These are phyloP conservation scores for Globisporangium apiculatum DNA, from an alignment of 352 stramenopile species.

Conservation along the genomic window DNA sequence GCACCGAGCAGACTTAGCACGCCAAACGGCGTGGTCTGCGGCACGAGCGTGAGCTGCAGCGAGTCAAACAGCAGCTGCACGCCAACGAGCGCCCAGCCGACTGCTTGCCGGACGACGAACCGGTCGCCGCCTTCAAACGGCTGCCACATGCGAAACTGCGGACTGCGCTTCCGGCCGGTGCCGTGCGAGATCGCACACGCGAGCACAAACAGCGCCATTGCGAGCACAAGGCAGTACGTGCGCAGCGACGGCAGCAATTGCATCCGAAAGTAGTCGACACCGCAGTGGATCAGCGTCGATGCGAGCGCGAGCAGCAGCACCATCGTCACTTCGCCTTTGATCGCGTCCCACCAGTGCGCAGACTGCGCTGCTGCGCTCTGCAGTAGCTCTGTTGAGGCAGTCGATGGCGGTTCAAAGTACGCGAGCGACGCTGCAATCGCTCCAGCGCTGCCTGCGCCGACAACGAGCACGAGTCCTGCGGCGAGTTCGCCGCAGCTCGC, in stretches of 20 bases:
- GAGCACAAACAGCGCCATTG: conserved; percentile 20
- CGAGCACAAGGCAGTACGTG: conserved; percentile 18
- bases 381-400: background rate
- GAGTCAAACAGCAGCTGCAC: conserved; percentile 47
- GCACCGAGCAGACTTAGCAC: conserved; percentile 25
- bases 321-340: conserved; percentile 30
- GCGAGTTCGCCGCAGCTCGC: conserved; percentile 18
- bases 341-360: background rate
- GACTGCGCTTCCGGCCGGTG: conserved; percentile 20
- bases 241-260: conserved; percentile 11
- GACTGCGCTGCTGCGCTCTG: background rate
- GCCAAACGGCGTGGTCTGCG: conserved; percentile 17
- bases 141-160: conserved; percentile 30
- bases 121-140: conserved; percentile 40
- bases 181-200: conserved; percentile 25
- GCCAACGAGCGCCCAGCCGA: conserved; percentile 45
- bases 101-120: conserved; percentile 40
- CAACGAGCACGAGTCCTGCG: conserved; percentile 22
- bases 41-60: conserved; percentile 24
- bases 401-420: conserved; percentile 19
- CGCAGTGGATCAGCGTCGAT: conserved; percentile 26
- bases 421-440: conserved; percentile 28
- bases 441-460: conserved; percentile 20
- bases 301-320: conserved; percentile 30
- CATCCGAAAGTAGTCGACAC: conserved; percentile 31